These are phyloP conservation scores for Tetragonia tetragonoides DNA, from an alignment of 148 eudicot species.

Conservation along the genomic window DNA sequence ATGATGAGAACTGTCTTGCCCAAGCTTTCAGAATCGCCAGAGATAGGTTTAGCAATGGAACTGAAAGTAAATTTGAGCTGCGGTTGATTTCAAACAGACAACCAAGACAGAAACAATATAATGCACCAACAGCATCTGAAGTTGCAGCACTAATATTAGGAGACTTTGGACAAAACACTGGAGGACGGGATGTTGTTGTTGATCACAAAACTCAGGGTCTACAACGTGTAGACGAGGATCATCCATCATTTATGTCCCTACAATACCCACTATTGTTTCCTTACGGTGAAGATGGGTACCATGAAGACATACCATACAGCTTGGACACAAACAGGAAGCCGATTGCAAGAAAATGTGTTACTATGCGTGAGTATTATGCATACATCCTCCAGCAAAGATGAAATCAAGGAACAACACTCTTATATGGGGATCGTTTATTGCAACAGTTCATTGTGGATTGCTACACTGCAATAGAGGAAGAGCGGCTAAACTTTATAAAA, in stretches of 20 bases:
- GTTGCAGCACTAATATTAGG: neutral
- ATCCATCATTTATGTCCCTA: neutral
- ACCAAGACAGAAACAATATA: neutral
- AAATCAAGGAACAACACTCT: neutral
- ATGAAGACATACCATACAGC: neutral
- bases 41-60: neutral
- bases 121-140: neutral
- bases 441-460: neutral
- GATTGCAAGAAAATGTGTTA: too few relatives aligned
- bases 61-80: neutral
- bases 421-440: neutral
- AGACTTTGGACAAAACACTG: neutral
- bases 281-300: conserved; percentile 3
- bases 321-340: neutral
- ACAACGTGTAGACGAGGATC: neutral
- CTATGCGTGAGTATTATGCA: neutral
- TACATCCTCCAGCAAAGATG: neutral
- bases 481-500: neutral
- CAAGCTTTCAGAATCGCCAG: neutral
- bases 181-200: neutral
- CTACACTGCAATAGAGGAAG: neutral
- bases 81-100: neutral
- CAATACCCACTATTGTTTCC: conserved; percentile 13
- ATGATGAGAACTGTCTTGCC: neutral
- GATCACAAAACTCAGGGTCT: neutral